Evolutionary conservation across 78 protist genomes (phyloP).

Genomic region (Reticulomyxa filosa): DNA sequence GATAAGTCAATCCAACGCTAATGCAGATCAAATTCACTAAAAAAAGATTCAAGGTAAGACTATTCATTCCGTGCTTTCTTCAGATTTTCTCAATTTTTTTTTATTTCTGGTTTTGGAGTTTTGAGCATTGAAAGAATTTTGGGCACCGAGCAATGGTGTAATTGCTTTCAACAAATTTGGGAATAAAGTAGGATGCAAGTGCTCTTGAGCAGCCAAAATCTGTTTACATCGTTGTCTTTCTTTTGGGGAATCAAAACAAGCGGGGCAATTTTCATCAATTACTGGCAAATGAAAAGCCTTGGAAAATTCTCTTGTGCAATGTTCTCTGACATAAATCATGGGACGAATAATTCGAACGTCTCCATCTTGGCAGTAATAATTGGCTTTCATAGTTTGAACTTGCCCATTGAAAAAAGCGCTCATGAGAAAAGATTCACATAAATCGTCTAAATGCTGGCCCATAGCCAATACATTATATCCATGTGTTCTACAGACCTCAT

Average conservation of each 20-base stretch:
- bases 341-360: constrained; percentile 63
- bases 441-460: constrained; percentile 48
- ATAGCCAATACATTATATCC: constrained; percentile 61
- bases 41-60: too few relatives aligned
- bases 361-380: constrained; percentile 23
- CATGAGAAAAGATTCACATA: constrained; percentile 15
- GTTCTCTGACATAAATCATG: constrained; percentile 35
- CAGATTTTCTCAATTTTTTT: too few relatives aligned
- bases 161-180: constrained; percentile 6
- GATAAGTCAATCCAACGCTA: too few relatives aligned
- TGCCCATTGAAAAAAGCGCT: constrained; percentile 23
- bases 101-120: too few relatives aligned
- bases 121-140: too few relatives aligned
- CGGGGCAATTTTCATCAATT: constrained; percentile 63
- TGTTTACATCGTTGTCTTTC: constrained; percentile 42
- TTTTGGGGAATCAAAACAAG: constrained; percentile 53
- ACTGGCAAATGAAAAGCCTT: constrained; percentile 35
- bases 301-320: constrained; percentile 28
- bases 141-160: too few relatives aligned
- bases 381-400: constrained; percentile 29
- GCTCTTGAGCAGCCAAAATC: constrained; percentile 25
- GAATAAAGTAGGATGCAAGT: constrained; percentile 15
- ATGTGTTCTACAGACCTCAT: constrained; percentile 30
- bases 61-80: too few relatives aligned
- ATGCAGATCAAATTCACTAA: too few relatives aligned